Conservation (phyloP, 768 basidiomycete genomes). For the Holtermanniella nyarrowii region DNA sequence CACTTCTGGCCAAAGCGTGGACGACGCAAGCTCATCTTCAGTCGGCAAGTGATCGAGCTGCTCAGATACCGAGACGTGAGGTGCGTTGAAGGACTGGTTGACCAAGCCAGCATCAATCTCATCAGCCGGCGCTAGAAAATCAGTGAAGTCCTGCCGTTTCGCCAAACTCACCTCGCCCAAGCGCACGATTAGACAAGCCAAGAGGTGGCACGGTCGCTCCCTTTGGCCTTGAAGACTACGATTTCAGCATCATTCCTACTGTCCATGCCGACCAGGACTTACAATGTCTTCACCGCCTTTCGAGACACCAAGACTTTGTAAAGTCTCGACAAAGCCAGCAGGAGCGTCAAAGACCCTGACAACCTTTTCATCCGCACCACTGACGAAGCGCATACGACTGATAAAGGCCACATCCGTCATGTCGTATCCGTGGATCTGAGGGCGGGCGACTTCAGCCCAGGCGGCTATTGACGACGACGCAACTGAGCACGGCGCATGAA, state of each 20-base stretch:
- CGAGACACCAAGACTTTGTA: constrained; percentile 49
- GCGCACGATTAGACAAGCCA: constrained; percentile 86
- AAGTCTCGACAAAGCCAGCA: constrained; percentile 57
- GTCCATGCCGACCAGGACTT: background rate
- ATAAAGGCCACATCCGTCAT: constrained; percentile 70
- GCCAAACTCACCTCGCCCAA: constrained; percentile 53
- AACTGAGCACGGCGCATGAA: constrained; percentile 56
- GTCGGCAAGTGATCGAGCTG: constrained; percentile 48
- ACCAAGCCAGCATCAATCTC: constrained; percentile 9
- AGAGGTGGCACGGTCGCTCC: constrained; percentile 87
- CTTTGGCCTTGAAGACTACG: constrained; percentile 44
- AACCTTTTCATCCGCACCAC: constrained; percentile 93
- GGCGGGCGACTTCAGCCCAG: constrained; percentile 64
- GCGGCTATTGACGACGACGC: background rate
- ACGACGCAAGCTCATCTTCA: constrained; percentile 77
- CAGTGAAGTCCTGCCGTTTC: constrained; percentile 1
- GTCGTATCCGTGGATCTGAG: constrained; percentile 96
- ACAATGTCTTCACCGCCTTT: constrained; percentile 39
- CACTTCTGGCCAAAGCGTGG: constrained; percentile 89
- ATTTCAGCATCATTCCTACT: background rate
- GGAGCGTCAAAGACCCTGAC: constrained; percentile 88
- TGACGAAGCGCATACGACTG: constrained; percentile 65
- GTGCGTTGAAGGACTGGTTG: constrained; percentile 25
- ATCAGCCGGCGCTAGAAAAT: constrained; percentile 15
- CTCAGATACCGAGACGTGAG: constrained; percentile 36